Percentiles rank a stretch among this genome's conserved stretches.
These are phyloP conservation scores for Heritiera littoralis DNA, from an alignment of 345 rosid genomes.

Conservation along the genomic window DNA sequence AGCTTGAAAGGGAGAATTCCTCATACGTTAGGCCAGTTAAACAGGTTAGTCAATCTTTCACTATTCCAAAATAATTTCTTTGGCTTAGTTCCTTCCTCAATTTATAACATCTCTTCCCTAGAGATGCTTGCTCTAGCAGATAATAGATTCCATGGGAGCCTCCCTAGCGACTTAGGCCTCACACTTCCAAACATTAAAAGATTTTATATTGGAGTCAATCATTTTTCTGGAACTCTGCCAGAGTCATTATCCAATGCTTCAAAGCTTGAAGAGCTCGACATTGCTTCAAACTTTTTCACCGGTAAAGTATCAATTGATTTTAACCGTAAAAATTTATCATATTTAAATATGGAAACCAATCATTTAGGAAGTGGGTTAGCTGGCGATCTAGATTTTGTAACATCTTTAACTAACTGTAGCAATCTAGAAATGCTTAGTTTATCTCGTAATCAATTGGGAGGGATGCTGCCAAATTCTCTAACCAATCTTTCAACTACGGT, in stretches of 20 bases:
- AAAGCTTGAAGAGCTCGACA: no score
- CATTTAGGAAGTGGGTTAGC: no score
- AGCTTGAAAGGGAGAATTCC: conserved; percentile 17
- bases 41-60: not conserved
- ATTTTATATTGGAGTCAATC: not conserved
- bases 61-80: accelerated
- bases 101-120: not conserved
- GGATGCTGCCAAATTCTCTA: no score
- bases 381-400: no score
- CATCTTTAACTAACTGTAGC: no score
- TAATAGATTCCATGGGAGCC: conserved; percentile 23
- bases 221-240: not conserved
- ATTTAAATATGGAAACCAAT: no score
- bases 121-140: accelerated
- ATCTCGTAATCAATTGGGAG: no score
- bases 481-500: not conserved
- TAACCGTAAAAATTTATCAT: no score
- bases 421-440: no score
- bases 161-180: not conserved
- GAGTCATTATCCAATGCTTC: no score
- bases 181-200: conserved; percentile 19
- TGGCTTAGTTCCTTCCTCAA: conserved; percentile 16
- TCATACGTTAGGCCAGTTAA: not conserved
- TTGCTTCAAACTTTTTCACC: not conserved
- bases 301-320: not conserved